A percentile compares a stretch with the other conserved stretches of the same genome.
These are phyloP conservation scores for Epithemia pelagica DNA, from an alignment of 108 stramenopile genomes.

Conservation along the genomic window DNA sequence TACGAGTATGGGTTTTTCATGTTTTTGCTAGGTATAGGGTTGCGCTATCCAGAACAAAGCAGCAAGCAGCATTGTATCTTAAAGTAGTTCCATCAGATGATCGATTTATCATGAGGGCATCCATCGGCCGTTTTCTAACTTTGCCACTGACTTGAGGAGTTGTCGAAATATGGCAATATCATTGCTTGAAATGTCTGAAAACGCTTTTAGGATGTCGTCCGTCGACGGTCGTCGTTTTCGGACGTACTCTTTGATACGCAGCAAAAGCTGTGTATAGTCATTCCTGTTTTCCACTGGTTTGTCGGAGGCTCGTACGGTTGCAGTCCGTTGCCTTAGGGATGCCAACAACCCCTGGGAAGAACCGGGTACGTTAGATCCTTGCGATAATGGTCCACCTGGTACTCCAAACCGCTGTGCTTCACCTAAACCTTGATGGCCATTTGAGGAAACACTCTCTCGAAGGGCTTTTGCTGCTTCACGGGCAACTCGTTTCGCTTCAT, in stretches of 20 bases:
- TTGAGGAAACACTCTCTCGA: slow-evolving; percentile 34
- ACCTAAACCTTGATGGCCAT: slow-evolving; percentile 22
- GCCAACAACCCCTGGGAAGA: slow-evolving; percentile 44
- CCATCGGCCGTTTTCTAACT: slow-evolving; percentile 53
- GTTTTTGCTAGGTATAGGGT: too few relatives aligned
- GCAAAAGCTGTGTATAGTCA: slow-evolving; percentile 34
- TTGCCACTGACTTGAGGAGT: slow-evolving; percentile 63
- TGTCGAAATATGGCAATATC: slow-evolving; percentile 65
- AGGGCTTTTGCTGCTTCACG: slow-evolving; percentile 49
- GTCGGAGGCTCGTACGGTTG: slow-evolving; percentile 25
- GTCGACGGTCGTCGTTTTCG: slow-evolving; percentile 40
- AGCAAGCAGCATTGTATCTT: too few relatives aligned
- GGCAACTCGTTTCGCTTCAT: slow-evolving; percentile 60
- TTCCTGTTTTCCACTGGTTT: slow-evolving; percentile 14
- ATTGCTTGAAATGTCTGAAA: slow-evolving; percentile 42
- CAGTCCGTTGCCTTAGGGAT: slow-evolving; percentile 41
- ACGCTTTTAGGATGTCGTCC: slow-evolving; percentile 54
- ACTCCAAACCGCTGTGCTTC: slow-evolving; percentile 30
- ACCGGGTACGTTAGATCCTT: slow-evolving; percentile 2
- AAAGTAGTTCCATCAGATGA: too few relatives aligned
- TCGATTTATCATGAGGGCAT: slow-evolving; percentile 10
- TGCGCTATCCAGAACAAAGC: too few relatives aligned
- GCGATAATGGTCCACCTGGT: slow-evolving; percentile 8
- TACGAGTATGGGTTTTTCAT: too few relatives aligned
- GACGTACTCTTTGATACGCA: slow-evolving; percentile 43